Percentiles rank a stretch among this genome's conserved stretches.
These are phyloP conservation scores for Boletus edulis DNA, from an alignment of 768 basidiomycete species.

Conservation along the genomic window DNA sequence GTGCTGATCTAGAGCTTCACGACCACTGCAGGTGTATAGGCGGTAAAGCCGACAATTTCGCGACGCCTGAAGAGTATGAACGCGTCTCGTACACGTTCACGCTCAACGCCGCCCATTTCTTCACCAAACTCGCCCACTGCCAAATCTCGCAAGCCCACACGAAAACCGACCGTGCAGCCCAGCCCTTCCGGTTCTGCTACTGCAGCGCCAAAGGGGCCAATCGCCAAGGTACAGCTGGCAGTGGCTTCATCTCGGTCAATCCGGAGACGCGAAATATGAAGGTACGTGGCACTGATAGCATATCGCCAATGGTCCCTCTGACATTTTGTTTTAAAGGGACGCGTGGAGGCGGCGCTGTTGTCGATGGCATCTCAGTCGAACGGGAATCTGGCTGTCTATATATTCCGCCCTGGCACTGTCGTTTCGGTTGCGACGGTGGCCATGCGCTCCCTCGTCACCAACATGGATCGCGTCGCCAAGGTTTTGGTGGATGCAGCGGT, in stretches of 20 bases:
- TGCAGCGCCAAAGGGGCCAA: conserved; percentile 25
- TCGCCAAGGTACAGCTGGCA: conserved; percentile 11
- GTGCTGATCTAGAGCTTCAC: not conserved
- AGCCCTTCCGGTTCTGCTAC: conserved; percentile 26
- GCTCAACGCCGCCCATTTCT: conserved; percentile 22
- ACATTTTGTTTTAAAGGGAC: conserved; percentile 13
- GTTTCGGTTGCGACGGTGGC: not conserved
- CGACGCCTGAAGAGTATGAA: conserved; percentile 23
- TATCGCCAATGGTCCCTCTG: too few relatives aligned
- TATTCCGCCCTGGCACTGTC: conserved; percentile 21
- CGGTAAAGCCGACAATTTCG: conserved; percentile 22
- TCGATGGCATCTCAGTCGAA: conserved; percentile 13
- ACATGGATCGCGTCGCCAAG: conserved; percentile 18
- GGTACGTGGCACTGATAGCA: conserved; percentile 3
- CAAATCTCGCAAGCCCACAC: not conserved
- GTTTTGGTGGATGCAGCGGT: conserved; percentile 28
- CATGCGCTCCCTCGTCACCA: conserved; percentile 23
- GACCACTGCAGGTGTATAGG: conserved; percentile 21
- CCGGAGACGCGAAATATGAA: conserved; percentile 24
- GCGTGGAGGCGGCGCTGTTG: conserved; percentile 18
- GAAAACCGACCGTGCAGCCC: not conserved
- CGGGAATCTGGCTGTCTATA: conserved; percentile 10
- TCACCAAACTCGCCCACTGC: conserved; percentile 16
- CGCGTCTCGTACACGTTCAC: conserved; percentile 25
- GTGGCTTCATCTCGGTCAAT: conserved; percentile 15